phyloP scores from a whole-genome alignment of 2,329 filamentous ascomycete genomes.

The Cladophialophora yegresii region DNA sequence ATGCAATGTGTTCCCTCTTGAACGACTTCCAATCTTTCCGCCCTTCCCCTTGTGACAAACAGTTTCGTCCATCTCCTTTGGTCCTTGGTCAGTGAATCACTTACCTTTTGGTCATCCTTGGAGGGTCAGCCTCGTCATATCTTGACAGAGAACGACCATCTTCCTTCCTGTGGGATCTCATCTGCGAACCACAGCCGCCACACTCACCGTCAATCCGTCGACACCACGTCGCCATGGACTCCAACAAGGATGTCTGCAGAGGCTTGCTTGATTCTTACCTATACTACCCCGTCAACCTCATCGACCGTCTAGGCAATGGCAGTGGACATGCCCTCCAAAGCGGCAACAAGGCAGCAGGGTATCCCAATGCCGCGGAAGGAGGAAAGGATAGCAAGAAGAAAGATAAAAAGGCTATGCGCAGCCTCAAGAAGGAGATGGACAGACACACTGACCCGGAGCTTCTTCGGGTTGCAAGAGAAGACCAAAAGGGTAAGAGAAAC shows the following conservation, averaged over 20 bases:
- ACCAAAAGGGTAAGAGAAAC: neutral
- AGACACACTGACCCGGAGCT: neutral
- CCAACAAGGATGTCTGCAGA: neutral
- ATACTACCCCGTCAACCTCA: neutral
- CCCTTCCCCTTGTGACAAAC: neutral
- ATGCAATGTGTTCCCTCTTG: neutral
- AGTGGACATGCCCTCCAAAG: neutral
- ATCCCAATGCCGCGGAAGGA: neutral
- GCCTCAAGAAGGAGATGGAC: neutral
- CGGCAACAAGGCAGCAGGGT: neutral
- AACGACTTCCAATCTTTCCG: neutral
- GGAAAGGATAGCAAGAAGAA: neutral
- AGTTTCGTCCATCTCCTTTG: neutral
- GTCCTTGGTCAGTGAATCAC: neutral
- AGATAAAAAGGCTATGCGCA: neutral
- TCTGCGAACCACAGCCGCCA: neutral
- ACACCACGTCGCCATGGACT: neutral
- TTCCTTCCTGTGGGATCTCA: neutral
- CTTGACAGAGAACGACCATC: neutral
- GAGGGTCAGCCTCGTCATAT: neutral
- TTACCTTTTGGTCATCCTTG: neutral
- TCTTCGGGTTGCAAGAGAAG: neutral
- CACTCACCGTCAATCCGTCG: neutral
- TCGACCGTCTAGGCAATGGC: neutral
- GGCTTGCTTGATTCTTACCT: neutral